A percentile compares a stretch with the other conserved stretches of the same genome.
Conservation (phyloP, 2,329 filamentous ascomycete genomes). For the Dendryphion nanum region DNA sequence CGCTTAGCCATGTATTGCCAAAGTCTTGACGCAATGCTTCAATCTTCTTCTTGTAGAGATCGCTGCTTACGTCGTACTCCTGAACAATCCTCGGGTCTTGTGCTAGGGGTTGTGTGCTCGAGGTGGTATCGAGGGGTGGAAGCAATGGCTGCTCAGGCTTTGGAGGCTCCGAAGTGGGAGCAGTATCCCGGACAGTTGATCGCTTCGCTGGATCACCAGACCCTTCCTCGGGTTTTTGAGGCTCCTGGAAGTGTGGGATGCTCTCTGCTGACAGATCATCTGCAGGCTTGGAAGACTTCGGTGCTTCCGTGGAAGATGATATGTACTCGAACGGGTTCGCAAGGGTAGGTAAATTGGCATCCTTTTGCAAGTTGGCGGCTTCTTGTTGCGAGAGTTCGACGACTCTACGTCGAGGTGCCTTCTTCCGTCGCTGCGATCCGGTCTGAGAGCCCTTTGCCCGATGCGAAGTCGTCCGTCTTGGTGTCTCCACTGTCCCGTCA, state of each 20-base stretch:
- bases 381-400: constrained; percentile 56
- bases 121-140: constrained; percentile 32
- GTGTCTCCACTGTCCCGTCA: constrained; percentile 17
- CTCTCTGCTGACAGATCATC: constrained; percentile 12
- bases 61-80: constrained; percentile 68
- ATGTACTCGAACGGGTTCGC: constrained; percentile 19
- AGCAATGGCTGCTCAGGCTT: constrained; percentile 23
- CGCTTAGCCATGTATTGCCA: constrained; percentile 83
- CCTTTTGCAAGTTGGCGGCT: constrained; percentile 29
- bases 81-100: constrained; percentile 13
- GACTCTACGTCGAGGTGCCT: constrained; percentile 56
- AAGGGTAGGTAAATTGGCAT: constrained; percentile 26
- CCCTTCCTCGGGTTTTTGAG: constrained; percentile 16
- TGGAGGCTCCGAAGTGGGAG: constrained; percentile 19
- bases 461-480: constrained; percentile 27
- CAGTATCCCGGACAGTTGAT: constrained; percentile 15
- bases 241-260: constrained; percentile 28
- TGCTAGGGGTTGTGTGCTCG: constrained; percentile 10
- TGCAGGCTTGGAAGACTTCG: constrained; percentile 14
- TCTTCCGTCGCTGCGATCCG: constrained; percentile 59
- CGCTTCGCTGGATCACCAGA: constrained; percentile 32
- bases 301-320: constrained; percentile 16
- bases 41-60: constrained; percentile 83
- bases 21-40: constrained; percentile 82
- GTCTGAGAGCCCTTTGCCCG: constrained; percentile 33